phyloP scores from a whole-genome alignment of 2,329 filamentous ascomycete species.

The Chaetomium sp. region DNA sequence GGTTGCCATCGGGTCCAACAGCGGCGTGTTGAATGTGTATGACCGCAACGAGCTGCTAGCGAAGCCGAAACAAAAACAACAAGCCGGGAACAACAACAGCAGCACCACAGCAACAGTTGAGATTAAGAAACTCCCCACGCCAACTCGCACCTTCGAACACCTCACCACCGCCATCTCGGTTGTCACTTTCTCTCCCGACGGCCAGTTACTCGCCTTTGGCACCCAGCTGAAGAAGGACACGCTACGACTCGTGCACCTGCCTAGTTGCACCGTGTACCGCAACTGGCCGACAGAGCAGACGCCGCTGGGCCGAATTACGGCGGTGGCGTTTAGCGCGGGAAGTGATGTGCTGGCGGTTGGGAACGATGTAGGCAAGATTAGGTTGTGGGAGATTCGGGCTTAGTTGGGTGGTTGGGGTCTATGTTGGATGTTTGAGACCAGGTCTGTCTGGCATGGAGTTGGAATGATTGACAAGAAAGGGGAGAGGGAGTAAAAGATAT shows the following conservation, averaged over 20 bases:
- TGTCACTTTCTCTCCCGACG: conserved; percentile 77
- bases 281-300: conserved; percentile 96
- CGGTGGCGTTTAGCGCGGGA: conserved; percentile 59
- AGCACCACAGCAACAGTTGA: conserved; percentile 27
- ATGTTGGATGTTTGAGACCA: not conserved
- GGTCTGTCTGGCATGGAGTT: not conserved
- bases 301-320: conserved; percentile 74
- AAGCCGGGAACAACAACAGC: not conserved
- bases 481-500: no score
- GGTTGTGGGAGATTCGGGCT: conserved; percentile 79
- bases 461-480: not conserved
- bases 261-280: conserved; percentile 85
- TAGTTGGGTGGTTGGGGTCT: conserved; percentile 27
- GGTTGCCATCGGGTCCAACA: conserved; percentile 80
- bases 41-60: conserved; percentile 63
- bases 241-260: conserved; percentile 78
- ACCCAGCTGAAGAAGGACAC: conserved; percentile 86
- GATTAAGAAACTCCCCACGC: conserved; percentile 63
- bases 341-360: conserved; percentile 74
- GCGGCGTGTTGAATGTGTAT: conserved; percentile 89
- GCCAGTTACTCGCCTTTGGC: conserved; percentile 80
- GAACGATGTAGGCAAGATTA: conserved; percentile 82
- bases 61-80: conserved; percentile 19
- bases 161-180: conserved; percentile 79
- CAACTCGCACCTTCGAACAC: conserved; percentile 70